Conservation (phyloP, 2,329 filamentous ascomycete genomes). For the Blastomyces percursus region DNA sequence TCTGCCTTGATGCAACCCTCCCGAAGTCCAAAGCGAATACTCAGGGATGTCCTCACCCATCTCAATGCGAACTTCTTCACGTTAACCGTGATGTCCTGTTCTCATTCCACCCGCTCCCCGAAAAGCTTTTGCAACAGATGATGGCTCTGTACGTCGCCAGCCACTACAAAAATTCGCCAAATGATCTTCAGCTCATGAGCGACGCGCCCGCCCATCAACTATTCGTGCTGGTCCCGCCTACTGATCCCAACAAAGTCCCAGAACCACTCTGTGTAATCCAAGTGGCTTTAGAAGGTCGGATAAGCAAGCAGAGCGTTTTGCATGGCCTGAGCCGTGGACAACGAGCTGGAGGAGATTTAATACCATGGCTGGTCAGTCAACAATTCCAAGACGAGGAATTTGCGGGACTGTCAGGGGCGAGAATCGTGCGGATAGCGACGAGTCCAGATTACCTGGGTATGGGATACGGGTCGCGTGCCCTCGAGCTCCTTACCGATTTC, state of each 20-base stretch:
- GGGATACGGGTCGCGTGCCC: conserved; percentile 85
- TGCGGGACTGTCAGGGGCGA: conserved; percentile 79
- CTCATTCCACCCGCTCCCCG: conserved; percentile 93
- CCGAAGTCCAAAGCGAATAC: conserved; percentile 62
- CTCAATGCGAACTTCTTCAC: conserved; percentile 79
- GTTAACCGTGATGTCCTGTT: conserved; percentile 97
- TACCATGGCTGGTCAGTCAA: conserved; percentile 94
- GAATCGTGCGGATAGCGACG: conserved; percentile 87
- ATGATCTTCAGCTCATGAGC: conserved; percentile 97
- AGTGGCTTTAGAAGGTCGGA: conserved; percentile 85
- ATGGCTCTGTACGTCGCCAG: conserved; percentile 94
- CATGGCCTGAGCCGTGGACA: conserved; percentile 82
- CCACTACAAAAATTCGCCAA: conserved; percentile 96
- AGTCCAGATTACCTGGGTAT: conserved; percentile 86
- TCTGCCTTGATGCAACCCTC: conserved; percentile 87
- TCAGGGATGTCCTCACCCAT: conserved; percentile 78
- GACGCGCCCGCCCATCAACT: conserved; percentile 95
- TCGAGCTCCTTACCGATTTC: conserved; percentile 80
- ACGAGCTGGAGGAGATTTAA: conserved; percentile 80
- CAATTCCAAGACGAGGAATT: conserved; percentile 98
- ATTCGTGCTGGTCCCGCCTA: conserved; percentile 83
- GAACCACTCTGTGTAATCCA: conserved; percentile 94
- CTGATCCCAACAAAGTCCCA: conserved; percentile 65
- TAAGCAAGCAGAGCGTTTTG: conserved; percentile 83
- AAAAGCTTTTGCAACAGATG: conserved; percentile 97